Conservation (phyloP, 2,329 filamentous ascomycete genomes). For the Aotearoamyces nothofagi region DNA sequence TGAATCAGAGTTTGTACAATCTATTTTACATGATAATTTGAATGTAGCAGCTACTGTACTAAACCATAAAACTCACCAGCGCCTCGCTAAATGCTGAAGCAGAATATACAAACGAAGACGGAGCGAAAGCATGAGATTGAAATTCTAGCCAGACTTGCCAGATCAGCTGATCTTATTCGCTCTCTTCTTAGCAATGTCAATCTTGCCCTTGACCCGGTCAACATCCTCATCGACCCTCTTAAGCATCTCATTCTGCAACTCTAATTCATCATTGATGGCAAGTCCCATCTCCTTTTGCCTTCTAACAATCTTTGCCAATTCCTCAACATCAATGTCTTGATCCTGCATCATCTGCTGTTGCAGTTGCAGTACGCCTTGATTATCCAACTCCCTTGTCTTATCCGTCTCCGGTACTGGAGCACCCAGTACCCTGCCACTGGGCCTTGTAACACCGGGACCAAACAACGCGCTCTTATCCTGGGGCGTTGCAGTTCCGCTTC, state of each 20-base stretch:
- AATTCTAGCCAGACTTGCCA: too few relatives aligned
- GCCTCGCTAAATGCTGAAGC: too few relatives aligned
- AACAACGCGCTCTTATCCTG: conserved; percentile 31
- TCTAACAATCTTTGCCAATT: conserved; percentile 52
- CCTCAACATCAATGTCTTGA: conserved; percentile 59
- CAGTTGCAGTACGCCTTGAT: conserved; percentile 56
- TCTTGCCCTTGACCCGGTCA: conserved; percentile 50
- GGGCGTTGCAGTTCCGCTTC: conserved; percentile 11
- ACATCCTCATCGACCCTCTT: conserved; percentile 50
- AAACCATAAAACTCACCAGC: too few relatives aligned
- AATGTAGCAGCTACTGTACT: too few relatives aligned
- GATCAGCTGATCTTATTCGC: conserved; percentile 41
- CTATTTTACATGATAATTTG: too few relatives aligned
- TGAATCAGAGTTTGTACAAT: too few relatives aligned
- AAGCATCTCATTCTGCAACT: conserved; percentile 56
- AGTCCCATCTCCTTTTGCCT: conserved; percentile 66
- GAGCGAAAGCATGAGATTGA: too few relatives aligned
- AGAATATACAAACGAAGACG: too few relatives aligned
- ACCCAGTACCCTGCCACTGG: conserved; percentile 52
- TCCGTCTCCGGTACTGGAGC: conserved; percentile 61
- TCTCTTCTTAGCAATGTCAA: conserved; percentile 59
- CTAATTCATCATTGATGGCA: conserved; percentile 59
- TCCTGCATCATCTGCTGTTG: conserved; percentile 60
- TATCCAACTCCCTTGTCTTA: conserved; percentile 62
- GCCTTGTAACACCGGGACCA: conserved; percentile 21